Evolutionary conservation across 805 yeast species (phyloP).

Genomic region (Osmozyma mogii): DNA sequence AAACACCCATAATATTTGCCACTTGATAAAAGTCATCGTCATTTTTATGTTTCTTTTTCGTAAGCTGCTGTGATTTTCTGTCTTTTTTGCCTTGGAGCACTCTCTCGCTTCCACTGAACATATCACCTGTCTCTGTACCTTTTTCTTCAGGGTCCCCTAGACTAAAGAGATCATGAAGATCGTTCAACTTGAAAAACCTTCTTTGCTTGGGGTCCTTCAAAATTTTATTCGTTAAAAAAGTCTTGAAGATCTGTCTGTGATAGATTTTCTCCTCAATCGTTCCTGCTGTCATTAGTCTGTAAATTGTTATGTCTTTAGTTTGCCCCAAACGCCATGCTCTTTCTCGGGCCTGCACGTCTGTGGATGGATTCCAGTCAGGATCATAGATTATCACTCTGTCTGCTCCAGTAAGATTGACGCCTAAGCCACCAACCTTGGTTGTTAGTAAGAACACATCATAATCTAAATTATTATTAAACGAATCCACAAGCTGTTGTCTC

Average conservation of each 20-base stretch:
- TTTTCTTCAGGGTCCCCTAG: slow-evolving; percentile 65
- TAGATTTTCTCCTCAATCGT: slow-evolving; percentile 95
- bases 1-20: slow-evolving; percentile 61
- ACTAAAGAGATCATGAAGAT: slow-evolving; percentile 81
- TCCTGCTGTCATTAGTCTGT: slow-evolving; percentile 88
- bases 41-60: slow-evolving; percentile 25
- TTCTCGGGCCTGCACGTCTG: slow-evolving; percentile 94
- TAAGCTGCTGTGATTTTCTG: slow-evolving; percentile 25
- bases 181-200: slow-evolving; percentile 86
- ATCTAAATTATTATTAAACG: slow-evolving; percentile 55
- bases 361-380: slow-evolving; percentile 99
- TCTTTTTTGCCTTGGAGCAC: slow-evolving; percentile 24
- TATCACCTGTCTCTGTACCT: slow-evolving; percentile 62
- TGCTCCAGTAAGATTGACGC: slow-evolving; percentile 92
- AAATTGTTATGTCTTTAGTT: slow-evolving; percentile 83
- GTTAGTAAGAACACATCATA: slow-evolving; percentile 72
- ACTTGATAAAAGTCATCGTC: slow-evolving; percentile 65
- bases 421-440: slow-evolving; percentile 93
- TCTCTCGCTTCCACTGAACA: slow-evolving; percentile 45
- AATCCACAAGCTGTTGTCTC: slow-evolving; percentile 75
- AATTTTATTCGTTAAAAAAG: slow-evolving; percentile 85
- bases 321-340: slow-evolving; percentile 97
- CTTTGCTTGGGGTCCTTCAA: slow-evolving; percentile 92
- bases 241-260: slow-evolving; percentile 94
- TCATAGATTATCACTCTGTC: slow-evolving; percentile 89